phyloP scores from a whole-genome alignment of 768 basidiomycete species.

The Lentinula raphanica region DNA sequence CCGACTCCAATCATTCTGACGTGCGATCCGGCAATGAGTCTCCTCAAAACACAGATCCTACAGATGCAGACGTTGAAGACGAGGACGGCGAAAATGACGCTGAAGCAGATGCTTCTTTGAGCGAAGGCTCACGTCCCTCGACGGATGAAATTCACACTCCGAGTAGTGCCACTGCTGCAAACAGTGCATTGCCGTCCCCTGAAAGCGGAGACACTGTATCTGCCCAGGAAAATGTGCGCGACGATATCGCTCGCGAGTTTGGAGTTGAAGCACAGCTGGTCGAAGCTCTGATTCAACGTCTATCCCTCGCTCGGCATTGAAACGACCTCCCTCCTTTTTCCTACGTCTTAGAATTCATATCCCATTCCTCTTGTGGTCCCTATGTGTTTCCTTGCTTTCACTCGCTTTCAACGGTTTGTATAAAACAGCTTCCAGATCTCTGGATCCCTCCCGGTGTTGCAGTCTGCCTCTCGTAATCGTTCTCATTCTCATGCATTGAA shows the following conservation, averaged over 20 bases:
- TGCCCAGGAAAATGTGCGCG: background rate
- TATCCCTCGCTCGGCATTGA: background rate
- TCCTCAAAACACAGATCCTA: background rate
- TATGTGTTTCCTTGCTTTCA: background rate
- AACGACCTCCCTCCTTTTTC: background rate
- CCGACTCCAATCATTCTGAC: slow-evolving; percentile 1
- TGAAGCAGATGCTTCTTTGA: background rate
- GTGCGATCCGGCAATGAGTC: background rate
- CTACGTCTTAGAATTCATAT: background rate
- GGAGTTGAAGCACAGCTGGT: slow-evolving; percentile 7
- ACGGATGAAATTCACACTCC: slow-evolving; percentile 10
- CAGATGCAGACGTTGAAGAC: slow-evolving; percentile 8
- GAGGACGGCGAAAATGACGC: slow-evolving; percentile 7
- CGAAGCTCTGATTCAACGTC: slow-evolving; percentile 1
- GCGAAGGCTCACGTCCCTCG: slow-evolving; percentile 1
- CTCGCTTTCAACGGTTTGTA: background rate
- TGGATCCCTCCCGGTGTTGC: background rate
- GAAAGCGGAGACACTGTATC: background rate
- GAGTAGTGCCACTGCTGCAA: slow-evolving; percentile 11
- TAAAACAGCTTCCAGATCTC: background rate
- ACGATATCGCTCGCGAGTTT: slow-evolving; percentile 8
- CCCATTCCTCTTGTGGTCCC: background rate
- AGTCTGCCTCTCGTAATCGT: background rate
- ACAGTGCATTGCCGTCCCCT: background rate
- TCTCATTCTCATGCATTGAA: background rate